Base-by-base conservation (phyloP, 2,329 filamentous ascomycete species). In the Cercospora zeina region DNA sequence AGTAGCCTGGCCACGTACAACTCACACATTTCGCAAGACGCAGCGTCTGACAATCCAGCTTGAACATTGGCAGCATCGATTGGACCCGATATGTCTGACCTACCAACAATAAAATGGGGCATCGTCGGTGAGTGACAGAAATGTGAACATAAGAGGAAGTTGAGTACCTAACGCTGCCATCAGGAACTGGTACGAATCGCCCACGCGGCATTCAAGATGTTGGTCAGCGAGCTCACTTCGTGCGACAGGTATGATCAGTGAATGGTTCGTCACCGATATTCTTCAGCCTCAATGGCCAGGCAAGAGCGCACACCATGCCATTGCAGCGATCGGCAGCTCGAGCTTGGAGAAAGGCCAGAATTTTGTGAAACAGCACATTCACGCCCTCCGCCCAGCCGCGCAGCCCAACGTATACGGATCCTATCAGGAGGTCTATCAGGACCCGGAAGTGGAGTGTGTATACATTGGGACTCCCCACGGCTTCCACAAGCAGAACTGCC, bases 401-500 rank as follows among this genome's bases (percentile, higher is more conserved):
- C 59, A 61, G 6, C 77, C 78, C 2, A 65, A 70, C 10, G 60
- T 79, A 21, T 79, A 80, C 45, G 76, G 72, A 3, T 76, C 70
- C 53, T 81, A 81, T 57, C 67, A 71, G 2, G 72, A 77, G 33
- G 71, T 79, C 11, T 80, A 79, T 63, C 66, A 68, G 21, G 77
- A 80, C 61, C 71, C 76, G 0, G 61, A 74, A 8, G 78, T 81
- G 27, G 79, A 81, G 61, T 75, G 79, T 19, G 70, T 81, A 49
- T 81, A 81, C 68, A 77, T 81, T 42, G 79, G 78, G 36, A 80
- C 76, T 7, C 79, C 79, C 0, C 78, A 80, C 62, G 74, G 72
- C 30, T 78, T 80, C 57, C 80, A 81, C 68, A 77, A 75, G 63
- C 71, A 76, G 31, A 77, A 78, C 59, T 78, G 76, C 31, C 74